These are phyloP conservation scores for Termitomyces sp. DNA, from an alignment of 768 basidiomycete species.

Conservation along the genomic window DNA sequence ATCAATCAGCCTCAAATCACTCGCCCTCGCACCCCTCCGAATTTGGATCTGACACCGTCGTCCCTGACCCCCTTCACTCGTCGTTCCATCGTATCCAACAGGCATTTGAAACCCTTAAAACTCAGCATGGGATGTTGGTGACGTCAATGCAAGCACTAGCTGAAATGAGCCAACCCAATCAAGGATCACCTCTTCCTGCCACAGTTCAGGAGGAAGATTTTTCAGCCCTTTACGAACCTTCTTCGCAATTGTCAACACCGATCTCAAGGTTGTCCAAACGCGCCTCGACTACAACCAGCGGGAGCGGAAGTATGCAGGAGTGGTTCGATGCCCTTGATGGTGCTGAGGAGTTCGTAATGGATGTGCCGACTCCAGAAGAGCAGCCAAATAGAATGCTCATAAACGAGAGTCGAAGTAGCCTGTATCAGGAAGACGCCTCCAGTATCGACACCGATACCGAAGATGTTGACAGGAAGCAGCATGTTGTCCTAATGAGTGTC, in stretches of 20 bases:
- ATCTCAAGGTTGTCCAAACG: constrained; percentile 35
- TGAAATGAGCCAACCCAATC: constrained; percentile 24
- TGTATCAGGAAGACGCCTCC: constrained; percentile 38
- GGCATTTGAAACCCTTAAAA: constrained; percentile 51
- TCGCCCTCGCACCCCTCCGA: constrained; percentile 17
- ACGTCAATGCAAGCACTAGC: constrained; percentile 37
- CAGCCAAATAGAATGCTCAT: constrained; percentile 36
- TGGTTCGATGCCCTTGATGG: constrained; percentile 81
- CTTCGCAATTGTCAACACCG: constrained; percentile 22
- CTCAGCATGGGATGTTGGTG: constrained; percentile 53
- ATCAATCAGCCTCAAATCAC: constrained; percentile 21
- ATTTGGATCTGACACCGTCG: constrained; percentile 9
- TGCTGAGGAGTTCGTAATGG: constrained; percentile 68
- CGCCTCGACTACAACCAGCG: constrained; percentile 44
- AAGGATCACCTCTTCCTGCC: constrained; percentile 37
- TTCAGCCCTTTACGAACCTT: constrained; percentile 9
- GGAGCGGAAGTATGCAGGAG: constrained; percentile 51
- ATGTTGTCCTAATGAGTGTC: background rate
- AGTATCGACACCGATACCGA: constrained; percentile 55
- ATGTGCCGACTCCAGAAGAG: constrained; percentile 39
- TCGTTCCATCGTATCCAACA: constrained; percentile 42
- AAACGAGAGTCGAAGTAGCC: constrained; percentile 35
- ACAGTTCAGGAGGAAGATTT: constrained; percentile 48
- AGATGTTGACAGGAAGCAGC: constrained; percentile 13
- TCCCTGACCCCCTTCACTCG: constrained; percentile 12